Evolutionary conservation across 2,329 filamentous ascomycete species (phyloP), one percentile per base, ranked within the genome.

Genomic region (Microdochium paspali): DNA sequence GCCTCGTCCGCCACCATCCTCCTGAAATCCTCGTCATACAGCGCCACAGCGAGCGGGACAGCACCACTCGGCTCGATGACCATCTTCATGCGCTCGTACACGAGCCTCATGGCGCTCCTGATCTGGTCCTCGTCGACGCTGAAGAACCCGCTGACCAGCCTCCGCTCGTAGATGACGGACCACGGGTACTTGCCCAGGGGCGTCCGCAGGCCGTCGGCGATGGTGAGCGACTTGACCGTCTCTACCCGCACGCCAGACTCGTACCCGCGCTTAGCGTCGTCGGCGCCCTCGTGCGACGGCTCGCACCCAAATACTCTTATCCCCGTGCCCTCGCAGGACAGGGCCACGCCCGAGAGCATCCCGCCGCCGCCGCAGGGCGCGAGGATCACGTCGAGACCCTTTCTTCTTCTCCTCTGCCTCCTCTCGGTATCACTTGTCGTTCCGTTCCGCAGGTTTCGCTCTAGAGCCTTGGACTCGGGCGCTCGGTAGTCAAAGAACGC

Each of bases 361-460:
- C 93, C 91, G 7, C 91, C 93, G 23, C 93, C 91, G 23, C 90
- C 89, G 58, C 89, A 84, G 0, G 90, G 90, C 0, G 88, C 79
- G 24, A 97, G 83, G 44, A 96, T 80, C 10, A 81, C 85, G 62
- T 89, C 74, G 0, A 90, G 68, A 0, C 66, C 64, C 44, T 61
- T 64, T 4, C 47, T 53, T 6, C 35, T 51, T 54, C 21, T 25
- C 50, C 4, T 49, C 44, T 3, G 32, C 28, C 24, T 51, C 48
- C 39, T 44, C 45, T 52, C 18, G 3, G 47, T 47, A 28, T 52
- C 39, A 39, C 44, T 20, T 2, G 52, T 51, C 44, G 49, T 40
- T 32, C 51, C 48, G 4, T 50, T 48, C 3, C 44, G 21, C 26
- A 46, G 28, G 23, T 45, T 15, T 20, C 43, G 10, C 44, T 43